Base-by-base conservation (phyloP, 805 yeast genomes). In the Kluyveromyces aestuarii region DNA sequence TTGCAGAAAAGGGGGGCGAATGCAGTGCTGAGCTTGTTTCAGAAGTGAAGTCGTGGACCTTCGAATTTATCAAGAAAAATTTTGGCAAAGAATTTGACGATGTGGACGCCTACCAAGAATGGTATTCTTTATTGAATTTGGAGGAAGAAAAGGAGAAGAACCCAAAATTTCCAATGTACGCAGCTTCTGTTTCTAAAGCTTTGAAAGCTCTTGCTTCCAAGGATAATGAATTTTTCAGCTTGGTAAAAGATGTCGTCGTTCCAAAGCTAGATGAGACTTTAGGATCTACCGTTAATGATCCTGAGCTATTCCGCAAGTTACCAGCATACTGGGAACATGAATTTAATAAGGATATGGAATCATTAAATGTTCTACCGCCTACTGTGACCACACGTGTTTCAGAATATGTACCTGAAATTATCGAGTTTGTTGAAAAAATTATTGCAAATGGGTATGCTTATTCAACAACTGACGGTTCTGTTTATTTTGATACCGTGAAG, bases 331-430 rank as follows among this genome's bases (percentile, higher is more conserved):
- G 97, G 96, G 99, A 93, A 69, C 71, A 73, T 49, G 81, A 83
- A 61, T 93, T 74, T 63, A 86, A 91, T 66, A 72, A 77, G 48
- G 99, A 93, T 61, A 93, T 93, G 99, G 72, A 72, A 6, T 74
- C 74, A 33, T 75, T 93, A 64, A 90, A 90, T 59, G 98, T 93
- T 8, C 71, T 86, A 46, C 84, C 93, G 10, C 84, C 98, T 2
- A 75, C 85, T 2, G 76, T 89, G 27, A 87, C 95, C 27, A 93
- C 99, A 2, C 80, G 99, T 55, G 99, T 93, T 14, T 85, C 96
- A 4, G 99, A 93, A 66, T 91, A 88, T 61, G 82, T 91, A 41
- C 97, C 98, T 1, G 96, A 93, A 61, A 90, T 93, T 65, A 79
- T 91, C 40, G 76, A 69, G 14, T 91, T 81, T 66, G 95, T 93